Evolutionary conservation across 1,284 basidiomycete genomes (phyloP).

Genomic region (Cronartium quercuum): DNA sequence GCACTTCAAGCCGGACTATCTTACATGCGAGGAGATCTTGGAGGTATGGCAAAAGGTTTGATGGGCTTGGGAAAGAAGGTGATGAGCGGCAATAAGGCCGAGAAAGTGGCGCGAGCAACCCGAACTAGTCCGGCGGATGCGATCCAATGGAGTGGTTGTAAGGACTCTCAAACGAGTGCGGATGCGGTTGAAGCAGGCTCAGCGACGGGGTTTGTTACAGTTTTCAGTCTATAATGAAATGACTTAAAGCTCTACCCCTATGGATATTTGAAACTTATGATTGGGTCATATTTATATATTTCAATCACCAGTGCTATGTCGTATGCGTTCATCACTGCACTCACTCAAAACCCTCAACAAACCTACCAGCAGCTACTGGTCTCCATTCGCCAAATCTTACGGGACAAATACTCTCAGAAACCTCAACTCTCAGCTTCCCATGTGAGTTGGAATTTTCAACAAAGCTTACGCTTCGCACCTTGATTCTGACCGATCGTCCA

Average conservation of each 20-base stretch:
- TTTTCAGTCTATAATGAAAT: not conserved
- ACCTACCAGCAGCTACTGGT: constrained; percentile 73
- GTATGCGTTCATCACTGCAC: constrained; percentile 40
- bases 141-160: constrained; percentile 75
- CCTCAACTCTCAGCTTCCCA: constrained; percentile 58
- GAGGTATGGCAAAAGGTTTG: constrained; percentile 59
- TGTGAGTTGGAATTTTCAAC: not conserved
- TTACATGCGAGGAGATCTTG: constrained; percentile 69
- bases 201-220: constrained; percentile 59
- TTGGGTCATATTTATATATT: not conserved
- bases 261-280: not conserved
- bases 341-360: constrained; percentile 63
- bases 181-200: constrained; percentile 73
- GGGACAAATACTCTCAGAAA: constrained; percentile 71
- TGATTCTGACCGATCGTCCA: not conserved
- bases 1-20: constrained; percentile 57
- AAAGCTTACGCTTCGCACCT: not conserved
- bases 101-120: constrained; percentile 60
- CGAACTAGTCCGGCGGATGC: constrained; percentile 72
- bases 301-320: constrained; percentile 24
- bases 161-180: constrained; percentile 85
- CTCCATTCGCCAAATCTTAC: constrained; percentile 57
- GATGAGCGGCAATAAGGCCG: constrained; percentile 56
- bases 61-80: constrained; percentile 52
- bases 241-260: no score